Evolutionary conservation across 495 filamentous ascomycete species (phyloP).

Genomic region (Polyplosphaeria fusca): DNA sequence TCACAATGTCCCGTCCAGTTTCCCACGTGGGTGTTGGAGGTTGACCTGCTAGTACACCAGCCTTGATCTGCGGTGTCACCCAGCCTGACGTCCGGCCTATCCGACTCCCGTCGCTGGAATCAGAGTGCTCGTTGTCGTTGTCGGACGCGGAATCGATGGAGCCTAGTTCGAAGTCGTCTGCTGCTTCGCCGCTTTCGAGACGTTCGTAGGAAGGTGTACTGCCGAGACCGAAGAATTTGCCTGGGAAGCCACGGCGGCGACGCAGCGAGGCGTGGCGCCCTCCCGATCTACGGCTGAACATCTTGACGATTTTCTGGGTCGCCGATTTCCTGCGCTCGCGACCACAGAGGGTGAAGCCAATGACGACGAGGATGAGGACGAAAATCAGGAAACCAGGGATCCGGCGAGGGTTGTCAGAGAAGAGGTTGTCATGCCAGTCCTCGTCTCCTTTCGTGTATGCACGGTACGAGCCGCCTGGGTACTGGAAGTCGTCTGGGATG

Average conservation of each 20-base stretch:
- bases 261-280: slow-evolving; percentile 44
- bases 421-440: slow-evolving; percentile 72
- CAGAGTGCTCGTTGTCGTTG: slow-evolving; percentile 48
- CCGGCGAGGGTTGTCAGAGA: slow-evolving; percentile 58
- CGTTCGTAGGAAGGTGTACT: slow-evolving; percentile 66
- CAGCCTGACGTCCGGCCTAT: slow-evolving; percentile 58
- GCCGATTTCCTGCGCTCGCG: slow-evolving; percentile 68
- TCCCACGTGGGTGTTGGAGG: slow-evolving; percentile 51
- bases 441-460: slow-evolving; percentile 51
- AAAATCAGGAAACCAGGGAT: slow-evolving; percentile 74
- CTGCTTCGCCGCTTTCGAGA: slow-evolving; percentile 69
- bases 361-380: slow-evolving; percentile 65
- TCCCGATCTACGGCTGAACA: slow-evolving; percentile 47
- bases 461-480: slow-evolving; percentile 57
- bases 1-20: slow-evolving; percentile 15
- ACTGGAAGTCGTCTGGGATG: slow-evolving; percentile 76
- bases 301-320: slow-evolving; percentile 55
- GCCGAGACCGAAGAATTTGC: slow-evolving; percentile 56
- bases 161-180: slow-evolving; percentile 45
- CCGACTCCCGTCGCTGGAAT: slow-evolving; percentile 52
- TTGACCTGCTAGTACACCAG: slow-evolving; percentile 51
- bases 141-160: slow-evolving; percentile 45
- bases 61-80: slow-evolving; percentile 64
- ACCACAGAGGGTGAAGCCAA: slow-evolving; percentile 62
- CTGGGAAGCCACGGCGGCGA: slow-evolving; percentile 41